phyloP scores from a whole-genome alignment of 164 flowering plant genomes.

The Aristolochia contorta region DNA sequence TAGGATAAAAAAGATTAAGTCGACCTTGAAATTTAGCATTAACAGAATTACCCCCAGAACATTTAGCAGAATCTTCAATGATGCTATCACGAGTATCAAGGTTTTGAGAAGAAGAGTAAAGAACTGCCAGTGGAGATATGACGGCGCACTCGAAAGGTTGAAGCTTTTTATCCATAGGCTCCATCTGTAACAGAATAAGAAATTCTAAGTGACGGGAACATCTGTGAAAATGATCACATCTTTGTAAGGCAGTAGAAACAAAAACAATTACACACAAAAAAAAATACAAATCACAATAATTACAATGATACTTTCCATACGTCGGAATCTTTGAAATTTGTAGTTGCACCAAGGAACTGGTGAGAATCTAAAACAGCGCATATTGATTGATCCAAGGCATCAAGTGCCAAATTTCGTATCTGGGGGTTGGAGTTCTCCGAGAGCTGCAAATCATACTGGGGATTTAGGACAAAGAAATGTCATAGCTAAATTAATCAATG shows the following conservation, averaged over 20 bases:
- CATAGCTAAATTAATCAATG: neutral
- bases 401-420: slow-evolving; percentile 73
- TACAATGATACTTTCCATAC: no score
- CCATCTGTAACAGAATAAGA: slow-evolving; percentile 20
- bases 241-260: no score
- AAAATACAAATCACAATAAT: no score
- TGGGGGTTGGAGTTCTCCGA: slow-evolving; percentile 61
- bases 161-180: slow-evolving; percentile 20
- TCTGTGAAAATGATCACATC: no score
- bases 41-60: slow-evolving; percentile 68
- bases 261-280: no score
- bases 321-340: no score
- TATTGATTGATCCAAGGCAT: slow-evolving; percentile 85
- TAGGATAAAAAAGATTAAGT: neutral
- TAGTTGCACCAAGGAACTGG: slow-evolving; percentile 30
- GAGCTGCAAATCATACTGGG: slow-evolving; percentile 54
- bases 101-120: slow-evolving; percentile 52
- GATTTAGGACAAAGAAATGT: neutral
- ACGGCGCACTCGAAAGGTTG: slow-evolving; percentile 69
- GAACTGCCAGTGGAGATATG: slow-evolving; percentile 63
- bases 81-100: slow-evolving; percentile 68
- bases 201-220: neutral
- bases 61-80: slow-evolving; percentile 92
- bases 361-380: slow-evolving; percentile 87
- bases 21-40: neutral